phyloP scores from a whole-genome alignment of 2,329 filamentous ascomycete species.

The Lecanicillium sp. region DNA sequence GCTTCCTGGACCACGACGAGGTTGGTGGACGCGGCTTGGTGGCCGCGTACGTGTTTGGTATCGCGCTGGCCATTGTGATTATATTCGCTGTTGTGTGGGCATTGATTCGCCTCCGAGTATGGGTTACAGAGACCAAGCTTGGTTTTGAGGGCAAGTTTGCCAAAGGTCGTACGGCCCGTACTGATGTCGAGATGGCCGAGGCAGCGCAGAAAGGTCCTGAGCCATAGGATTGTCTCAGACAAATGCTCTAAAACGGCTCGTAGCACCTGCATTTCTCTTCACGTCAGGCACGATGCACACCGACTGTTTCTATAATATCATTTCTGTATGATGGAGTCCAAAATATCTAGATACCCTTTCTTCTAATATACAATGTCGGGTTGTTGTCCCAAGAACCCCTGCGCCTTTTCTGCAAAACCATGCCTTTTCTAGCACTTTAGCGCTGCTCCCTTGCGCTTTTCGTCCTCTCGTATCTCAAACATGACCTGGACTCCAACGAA shows the following conservation, averaged over 20 bases:
- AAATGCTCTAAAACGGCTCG: no score
- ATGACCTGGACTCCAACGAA: conserved; percentile 89
- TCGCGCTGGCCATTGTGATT: conserved; percentile 43
- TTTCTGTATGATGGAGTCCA: conserved; percentile 8
- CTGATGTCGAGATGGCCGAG: conserved; percentile 17
- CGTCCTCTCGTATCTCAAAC: conserved; percentile 87
- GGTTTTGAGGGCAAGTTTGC: conserved; percentile 35
- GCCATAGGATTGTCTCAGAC: no score
- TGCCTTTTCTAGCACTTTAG: conserved; percentile 60
- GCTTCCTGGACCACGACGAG: conserved; percentile 62
- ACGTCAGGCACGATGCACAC: no score
- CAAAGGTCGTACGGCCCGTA: conserved; percentile 12
- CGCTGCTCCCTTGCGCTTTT: conserved; percentile 72
- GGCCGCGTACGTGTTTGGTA: conserved; percentile 56
- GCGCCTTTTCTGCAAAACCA: background rate
- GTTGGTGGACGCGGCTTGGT: conserved; percentile 40
- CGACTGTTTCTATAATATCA: no score
- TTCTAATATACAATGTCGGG: background rate
- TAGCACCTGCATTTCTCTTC: no score
- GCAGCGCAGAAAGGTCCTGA: no score
- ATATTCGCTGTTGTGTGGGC: conserved; percentile 45
- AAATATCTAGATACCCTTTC: no score
- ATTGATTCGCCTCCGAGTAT: conserved; percentile 41
- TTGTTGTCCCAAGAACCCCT: no score
- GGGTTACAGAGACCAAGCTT: conserved; percentile 39